These are phyloP conservation scores for Dactylellina parvicollis DNA, from an alignment of 2,329 filamentous ascomycete species.

Conservation along the genomic window DNA sequence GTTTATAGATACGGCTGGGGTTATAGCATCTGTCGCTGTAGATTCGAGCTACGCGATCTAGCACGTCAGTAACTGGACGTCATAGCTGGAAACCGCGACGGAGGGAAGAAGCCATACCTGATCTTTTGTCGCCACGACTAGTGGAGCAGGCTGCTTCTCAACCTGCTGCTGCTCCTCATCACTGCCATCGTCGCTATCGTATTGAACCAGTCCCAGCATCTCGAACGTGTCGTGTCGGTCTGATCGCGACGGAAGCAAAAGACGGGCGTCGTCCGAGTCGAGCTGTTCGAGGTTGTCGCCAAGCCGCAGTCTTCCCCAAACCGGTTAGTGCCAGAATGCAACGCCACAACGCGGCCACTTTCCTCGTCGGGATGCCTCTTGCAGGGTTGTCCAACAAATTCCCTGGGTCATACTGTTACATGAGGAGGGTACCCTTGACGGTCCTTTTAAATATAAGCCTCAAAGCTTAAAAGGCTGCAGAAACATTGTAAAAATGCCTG, in stretches of 20 bases:
- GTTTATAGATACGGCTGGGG: constrained; percentile 17
- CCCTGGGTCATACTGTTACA: neutral
- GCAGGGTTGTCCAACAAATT: neutral
- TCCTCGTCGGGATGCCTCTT: neutral
- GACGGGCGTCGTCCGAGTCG: no score
- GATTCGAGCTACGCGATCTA: constrained; percentile 49
- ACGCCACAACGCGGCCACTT: neutral
- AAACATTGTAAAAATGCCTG: no score
- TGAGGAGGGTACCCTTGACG: neutral
- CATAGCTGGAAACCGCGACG: neutral
- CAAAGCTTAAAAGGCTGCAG: neutral
- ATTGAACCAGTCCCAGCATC: constrained; percentile 60
- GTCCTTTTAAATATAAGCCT: neutral
- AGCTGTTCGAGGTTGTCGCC: neutral
- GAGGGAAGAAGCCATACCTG: constrained; percentile 35
- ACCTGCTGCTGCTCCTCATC: constrained; percentile 55
- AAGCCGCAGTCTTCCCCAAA: no score
- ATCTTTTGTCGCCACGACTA: neutral
- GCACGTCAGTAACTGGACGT: constrained; percentile 48
- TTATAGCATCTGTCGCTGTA: constrained; percentile 4
- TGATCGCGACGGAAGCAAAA: no score
- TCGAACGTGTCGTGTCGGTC: constrained; percentile 19
- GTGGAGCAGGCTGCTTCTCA: constrained; percentile 10
- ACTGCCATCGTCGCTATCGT: constrained; percentile 62
- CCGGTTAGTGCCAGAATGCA: neutral